phyloP scores from a whole-genome alignment of 2,329 filamentous ascomycete species.

The Colletotrichum agaves region DNA sequence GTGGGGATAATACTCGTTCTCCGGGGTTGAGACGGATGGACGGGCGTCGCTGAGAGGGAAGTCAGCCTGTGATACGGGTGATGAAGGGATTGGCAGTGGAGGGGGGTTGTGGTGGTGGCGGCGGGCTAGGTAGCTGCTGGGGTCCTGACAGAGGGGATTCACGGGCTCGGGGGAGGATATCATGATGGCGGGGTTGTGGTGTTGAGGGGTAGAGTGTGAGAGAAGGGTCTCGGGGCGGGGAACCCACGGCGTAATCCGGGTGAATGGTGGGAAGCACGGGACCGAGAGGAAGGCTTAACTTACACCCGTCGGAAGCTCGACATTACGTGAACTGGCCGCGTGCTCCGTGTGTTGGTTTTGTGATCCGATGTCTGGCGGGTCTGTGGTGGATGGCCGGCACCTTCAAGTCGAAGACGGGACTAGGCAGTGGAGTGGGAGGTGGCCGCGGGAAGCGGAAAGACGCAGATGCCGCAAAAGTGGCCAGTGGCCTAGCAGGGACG shows the following conservation, averaged over 20 bases:
- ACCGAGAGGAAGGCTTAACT: slow-evolving; percentile 15
- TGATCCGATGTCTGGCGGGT: slow-evolving; percentile 1
- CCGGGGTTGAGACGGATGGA: slow-evolving; percentile 39
- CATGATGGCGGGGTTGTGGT: slow-evolving; percentile 26
- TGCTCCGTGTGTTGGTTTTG: neutral
- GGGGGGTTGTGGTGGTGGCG: neutral
- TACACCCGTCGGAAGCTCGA: slow-evolving; percentile 35
- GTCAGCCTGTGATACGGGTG: slow-evolving; percentile 37
- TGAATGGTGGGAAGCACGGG: slow-evolving; percentile 5
- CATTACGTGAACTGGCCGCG: slow-evolving; percentile 8
- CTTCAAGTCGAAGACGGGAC: neutral
- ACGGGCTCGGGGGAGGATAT: slow-evolving; percentile 15
- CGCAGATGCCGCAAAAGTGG: neutral
- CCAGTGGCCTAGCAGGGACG: slow-evolving; percentile 5
- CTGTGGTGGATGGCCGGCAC: neutral
- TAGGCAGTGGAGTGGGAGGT: neutral
- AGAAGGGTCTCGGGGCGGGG: neutral
- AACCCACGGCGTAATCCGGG: slow-evolving; percentile 1
- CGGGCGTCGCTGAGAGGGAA: slow-evolving; percentile 20
- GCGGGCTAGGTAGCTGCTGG: neutral
- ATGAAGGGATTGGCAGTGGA: neutral
- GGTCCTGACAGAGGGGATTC: slow-evolving; percentile 19
- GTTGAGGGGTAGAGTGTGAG: slow-evolving; percentile 19
- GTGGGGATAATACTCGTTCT: slow-evolving; percentile 54
- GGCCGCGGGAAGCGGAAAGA: slow-evolving; percentile 2